Percentiles rank a stretch among this genome's conserved stretches.
Conservation (phyloP, 116 monocot genomes). For the Papilionanthe hybrid region DNA sequence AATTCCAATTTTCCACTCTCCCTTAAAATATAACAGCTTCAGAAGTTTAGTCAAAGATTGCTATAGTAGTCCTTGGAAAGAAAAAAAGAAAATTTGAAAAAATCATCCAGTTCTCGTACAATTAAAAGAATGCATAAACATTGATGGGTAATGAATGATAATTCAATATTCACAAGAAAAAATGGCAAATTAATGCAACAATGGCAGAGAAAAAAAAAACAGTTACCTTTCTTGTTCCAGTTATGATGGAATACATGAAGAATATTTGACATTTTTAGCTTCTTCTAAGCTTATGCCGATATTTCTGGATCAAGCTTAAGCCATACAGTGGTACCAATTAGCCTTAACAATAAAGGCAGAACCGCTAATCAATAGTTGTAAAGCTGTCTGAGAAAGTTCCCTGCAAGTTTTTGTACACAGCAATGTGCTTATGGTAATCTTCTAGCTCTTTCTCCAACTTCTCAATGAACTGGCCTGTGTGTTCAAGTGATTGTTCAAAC, state of each 20-base stretch:
- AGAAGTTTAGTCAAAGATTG: constrained; percentile 2
- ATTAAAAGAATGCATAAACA: background rate
- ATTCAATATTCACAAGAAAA: background rate
- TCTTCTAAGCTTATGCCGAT: background rate
- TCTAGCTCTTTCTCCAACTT: constrained; percentile 81
- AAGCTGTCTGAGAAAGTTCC: background rate
- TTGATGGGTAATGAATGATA: background rate
- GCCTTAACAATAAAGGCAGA: background rate
- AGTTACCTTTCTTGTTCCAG: background rate
- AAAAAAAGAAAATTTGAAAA: background rate
- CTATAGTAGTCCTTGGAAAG: background rate
- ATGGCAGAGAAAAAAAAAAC: background rate
- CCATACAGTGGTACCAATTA: background rate
- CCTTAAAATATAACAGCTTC: background rate
- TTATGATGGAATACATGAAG: background rate
- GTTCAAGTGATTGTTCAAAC: constrained; percentile 88
- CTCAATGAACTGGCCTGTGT: constrained; percentile 73
- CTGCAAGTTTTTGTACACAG: constrained; percentile 43
- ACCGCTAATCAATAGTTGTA: background rate
- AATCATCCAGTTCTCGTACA: background rate
- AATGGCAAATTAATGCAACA: background rate
- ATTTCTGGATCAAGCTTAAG: background rate
- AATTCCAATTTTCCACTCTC: background rate
- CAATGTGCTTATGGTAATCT: constrained; percentile 66
- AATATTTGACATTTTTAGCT: background rate